phyloP scores from a whole-genome alignment of 345 rosid genomes.

The Limnanthes douglasii region DNA sequence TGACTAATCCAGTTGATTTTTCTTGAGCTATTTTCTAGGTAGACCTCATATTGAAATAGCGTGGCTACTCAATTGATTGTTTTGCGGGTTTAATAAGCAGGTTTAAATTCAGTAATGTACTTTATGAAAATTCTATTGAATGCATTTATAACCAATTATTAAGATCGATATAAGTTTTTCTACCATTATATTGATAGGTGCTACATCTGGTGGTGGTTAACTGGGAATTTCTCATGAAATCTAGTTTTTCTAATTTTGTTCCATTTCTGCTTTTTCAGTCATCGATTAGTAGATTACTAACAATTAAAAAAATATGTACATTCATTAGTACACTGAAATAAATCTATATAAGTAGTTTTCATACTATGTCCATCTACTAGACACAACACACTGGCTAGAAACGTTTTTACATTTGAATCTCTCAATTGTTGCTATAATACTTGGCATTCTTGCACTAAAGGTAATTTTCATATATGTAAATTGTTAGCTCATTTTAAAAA shows the following conservation, averaged over 20 bases:
- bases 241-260: not conserved
- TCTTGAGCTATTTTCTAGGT: slow-evolving; percentile 41
- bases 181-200: slow-evolving; percentile 23
- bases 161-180: not conserved
- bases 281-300: too few species aligned
- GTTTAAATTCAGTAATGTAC: slow-evolving; percentile 14
- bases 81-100: slow-evolving; percentile 80
- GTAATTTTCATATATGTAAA: too few species aligned
- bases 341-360: slow-evolving; percentile 83
- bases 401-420: slow-evolving; percentile 30
- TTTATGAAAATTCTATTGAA: not conserved
- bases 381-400: slow-evolving; percentile 43
- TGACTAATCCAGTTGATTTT: slow-evolving; percentile 6
- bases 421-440: not conserved
- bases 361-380: slow-evolving; percentile 67
- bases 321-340: slow-evolving; percentile 75
- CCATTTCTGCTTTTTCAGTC: too few species aligned
- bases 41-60: slow-evolving; percentile 78
- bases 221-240: slow-evolving; percentile 50
- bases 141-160: too few species aligned
- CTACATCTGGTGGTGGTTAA: slow-evolving; percentile 31
- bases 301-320: not conserved
- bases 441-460: not conserved
- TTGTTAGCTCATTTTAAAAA: too few species aligned
- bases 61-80: slow-evolving; percentile 70